These are phyloP conservation scores for Hypomyces perniciosus DNA, from an alignment of 2,329 filamentous ascomycete species.

Conservation along the genomic window DNA sequence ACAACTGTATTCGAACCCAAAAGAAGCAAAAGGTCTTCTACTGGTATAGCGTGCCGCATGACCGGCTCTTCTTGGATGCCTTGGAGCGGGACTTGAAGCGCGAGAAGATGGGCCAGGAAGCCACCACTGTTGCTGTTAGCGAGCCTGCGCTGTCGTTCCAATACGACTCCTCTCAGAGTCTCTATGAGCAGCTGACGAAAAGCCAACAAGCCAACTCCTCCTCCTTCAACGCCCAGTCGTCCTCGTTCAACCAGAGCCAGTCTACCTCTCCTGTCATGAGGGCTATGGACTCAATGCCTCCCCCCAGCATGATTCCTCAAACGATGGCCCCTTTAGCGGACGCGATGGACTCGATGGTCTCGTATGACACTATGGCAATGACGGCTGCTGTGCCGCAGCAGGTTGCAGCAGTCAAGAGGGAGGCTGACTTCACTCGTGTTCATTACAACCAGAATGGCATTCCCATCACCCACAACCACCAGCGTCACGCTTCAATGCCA, in stretches of 20 bases:
- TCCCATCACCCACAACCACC: constrained; percentile 74
- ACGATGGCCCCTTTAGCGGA: constrained; percentile 52
- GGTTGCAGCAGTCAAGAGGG: constrained; percentile 69
- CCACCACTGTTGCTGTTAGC: constrained; percentile 92
- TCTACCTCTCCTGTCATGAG: constrained; percentile 84
- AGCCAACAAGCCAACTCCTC: constrained; percentile 98
- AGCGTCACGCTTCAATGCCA: constrained; percentile 97
- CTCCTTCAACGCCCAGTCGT: constrained; percentile 78
- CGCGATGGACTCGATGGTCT: constrained; percentile 66
- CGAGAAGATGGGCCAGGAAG: constrained; percentile 99
- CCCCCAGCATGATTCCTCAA: constrained; percentile 70
- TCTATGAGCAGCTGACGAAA: constrained; percentile 99
- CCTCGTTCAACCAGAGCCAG: constrained; percentile 68
- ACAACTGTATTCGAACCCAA: constrained; percentile 99
- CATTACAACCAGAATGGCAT: constrained; percentile 92
- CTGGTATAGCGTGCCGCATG: constrained; percentile 99
- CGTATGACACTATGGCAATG: constrained; percentile 66
- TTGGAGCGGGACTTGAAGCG: constrained; percentile 96
- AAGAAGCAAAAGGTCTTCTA: constrained; percentile 99
- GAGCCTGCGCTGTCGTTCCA: constrained; percentile 97
- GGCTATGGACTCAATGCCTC: constrained; percentile 89
- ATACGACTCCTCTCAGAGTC: constrained; percentile 97
- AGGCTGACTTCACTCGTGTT: constrained; percentile 73
- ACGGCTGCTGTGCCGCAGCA: constrained; percentile 62
- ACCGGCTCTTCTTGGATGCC: constrained; percentile 93